Percentiles rank a stretch among this genome's conserved stretches.
These are phyloP conservation scores for Cubamyces lactineus DNA, from an alignment of 768 basidiomycete genomes.

Conservation along the genomic window DNA sequence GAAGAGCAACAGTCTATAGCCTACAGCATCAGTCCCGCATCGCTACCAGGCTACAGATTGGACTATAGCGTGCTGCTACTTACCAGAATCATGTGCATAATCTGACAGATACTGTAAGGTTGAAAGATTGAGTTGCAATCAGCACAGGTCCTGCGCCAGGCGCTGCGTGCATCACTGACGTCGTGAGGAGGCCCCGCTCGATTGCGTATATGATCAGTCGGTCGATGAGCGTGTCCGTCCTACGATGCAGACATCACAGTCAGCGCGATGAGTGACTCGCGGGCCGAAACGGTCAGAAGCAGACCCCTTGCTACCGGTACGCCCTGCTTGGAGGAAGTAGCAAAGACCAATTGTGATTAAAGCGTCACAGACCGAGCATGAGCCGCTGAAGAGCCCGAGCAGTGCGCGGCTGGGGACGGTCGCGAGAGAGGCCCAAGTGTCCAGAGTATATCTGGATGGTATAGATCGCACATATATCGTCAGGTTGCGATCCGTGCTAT, in stretches of 20 bases:
- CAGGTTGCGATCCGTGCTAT: no score
- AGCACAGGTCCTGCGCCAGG: neutral
- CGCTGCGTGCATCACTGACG: neutral
- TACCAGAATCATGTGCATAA: constrained; percentile 1
- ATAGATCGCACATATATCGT: no score
- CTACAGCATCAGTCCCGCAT: no score
- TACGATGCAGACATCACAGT: neutral
- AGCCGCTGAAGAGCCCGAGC: neutral
- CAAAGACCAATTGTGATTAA: neutral
- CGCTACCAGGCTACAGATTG: no score
- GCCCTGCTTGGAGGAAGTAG: neutral
- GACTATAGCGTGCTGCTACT: neutral
- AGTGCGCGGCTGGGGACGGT: neutral
- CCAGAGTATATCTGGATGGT: neutral
- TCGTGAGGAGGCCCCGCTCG: neutral
- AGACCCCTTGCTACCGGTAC: neutral
- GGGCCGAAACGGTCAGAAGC: neutral
- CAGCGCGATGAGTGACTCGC: neutral
- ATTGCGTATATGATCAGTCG: constrained; percentile 8
- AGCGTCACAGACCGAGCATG: neutral
- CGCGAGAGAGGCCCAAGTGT: neutral
- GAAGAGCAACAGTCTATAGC: neutral
- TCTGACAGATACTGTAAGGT: neutral
- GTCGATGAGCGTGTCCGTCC: neutral
- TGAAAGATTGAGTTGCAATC: no score